Evolutionary conservation across 345 rosid species (phyloP), one percentile per base, ranked within the genome.

Genomic region (Bruguiera sexangula): DNA sequence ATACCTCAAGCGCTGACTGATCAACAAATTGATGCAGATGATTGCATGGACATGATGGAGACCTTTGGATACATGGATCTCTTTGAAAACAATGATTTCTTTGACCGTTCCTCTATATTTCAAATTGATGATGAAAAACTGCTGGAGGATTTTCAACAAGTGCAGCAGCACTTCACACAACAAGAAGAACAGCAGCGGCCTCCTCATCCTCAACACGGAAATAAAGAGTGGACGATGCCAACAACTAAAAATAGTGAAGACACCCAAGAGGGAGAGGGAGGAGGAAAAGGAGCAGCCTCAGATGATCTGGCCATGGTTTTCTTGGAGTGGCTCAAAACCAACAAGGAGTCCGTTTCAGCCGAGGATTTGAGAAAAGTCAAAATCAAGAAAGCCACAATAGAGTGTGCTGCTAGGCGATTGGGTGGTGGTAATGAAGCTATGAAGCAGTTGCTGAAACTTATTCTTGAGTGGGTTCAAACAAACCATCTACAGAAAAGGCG

Each of bases 401-500:
- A 96, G 72, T 85, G 86, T 39, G 99, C 99, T 0, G 94, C 99
- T 0, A 79, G 72, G 77, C 87, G 96, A 55, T 70, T 96, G 24
- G 99, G 99, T 9, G 98, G 99, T 21, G 99, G 99, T 3, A 88
- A 84, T 71, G 96, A 86, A 72, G 99, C 88, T 5, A 92, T 90
- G 99, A 96, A 92, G 69, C 91, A 96, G 80, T 83, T 96, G 60
- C 74, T 96, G 80, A 92, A 90, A 76, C 88, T 96, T 48, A 88
- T 96, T 62, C 99, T 96, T 63, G 94, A 92, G 79, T 96, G 99
- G 99, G 99, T 96, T 4, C 92, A 92, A 79, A 88, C 87, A 1
- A 92, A 89, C 73, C 96, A 90, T 69, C 91, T 92, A 56, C 94
- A 87, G 24, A 86, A 67, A 61, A 83, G 93, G 68, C 82, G 85